Conservation (phyloP, 108 stramenopile genomes). For the Aurantiochytrium sp. region DNA sequence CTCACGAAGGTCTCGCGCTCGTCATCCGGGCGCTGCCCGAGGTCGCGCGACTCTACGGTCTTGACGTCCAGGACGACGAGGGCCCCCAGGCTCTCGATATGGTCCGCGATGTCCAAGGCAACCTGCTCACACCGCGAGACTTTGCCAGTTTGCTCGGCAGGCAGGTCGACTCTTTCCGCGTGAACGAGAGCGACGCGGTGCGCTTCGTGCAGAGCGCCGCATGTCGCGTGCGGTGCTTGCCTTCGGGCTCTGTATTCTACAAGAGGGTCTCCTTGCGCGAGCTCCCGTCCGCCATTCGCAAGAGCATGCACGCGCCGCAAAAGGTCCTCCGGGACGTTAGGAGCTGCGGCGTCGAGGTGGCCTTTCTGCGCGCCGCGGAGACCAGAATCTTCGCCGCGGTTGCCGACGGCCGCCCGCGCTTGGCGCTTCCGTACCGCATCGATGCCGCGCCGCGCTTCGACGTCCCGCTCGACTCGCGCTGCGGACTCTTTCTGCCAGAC, state of each 20-base stretch:
- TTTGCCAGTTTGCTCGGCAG: conserved; percentile 24
- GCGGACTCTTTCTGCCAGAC: conserved; percentile 58
- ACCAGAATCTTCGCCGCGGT: neutral
- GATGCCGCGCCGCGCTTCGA: conserved; percentile 43
- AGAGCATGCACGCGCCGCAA: conserved; percentile 54
- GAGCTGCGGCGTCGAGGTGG: conserved; percentile 58
- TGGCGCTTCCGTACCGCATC: conserved; percentile 32
- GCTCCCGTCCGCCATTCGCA: conserved; percentile 55
- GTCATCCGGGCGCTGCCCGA: neutral
- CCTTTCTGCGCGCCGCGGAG: conserved; percentile 53
- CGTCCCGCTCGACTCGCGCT: conserved; percentile 55
- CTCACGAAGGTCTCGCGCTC: neutral
- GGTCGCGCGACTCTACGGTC: neutral
- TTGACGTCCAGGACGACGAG: conserved; percentile 36
- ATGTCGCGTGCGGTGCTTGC: conserved; percentile 41
- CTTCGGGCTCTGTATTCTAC: conserved; percentile 54
- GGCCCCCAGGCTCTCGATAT: conserved; percentile 63
- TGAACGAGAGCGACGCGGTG: conserved; percentile 57
- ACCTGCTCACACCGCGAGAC: conserved; percentile 43
- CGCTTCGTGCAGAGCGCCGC: conserved; percentile 65
- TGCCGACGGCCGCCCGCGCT: conserved; percentile 49
- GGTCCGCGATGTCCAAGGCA: conserved; percentile 59
- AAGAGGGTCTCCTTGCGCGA: conserved; percentile 62
- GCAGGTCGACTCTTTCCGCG: conserved; percentile 44
- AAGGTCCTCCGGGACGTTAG: conserved; percentile 61